Evolutionary conservation across 352 stramenopile species (phyloP).

Genomic region (Pythium rhizo-oryzae): DNA sequence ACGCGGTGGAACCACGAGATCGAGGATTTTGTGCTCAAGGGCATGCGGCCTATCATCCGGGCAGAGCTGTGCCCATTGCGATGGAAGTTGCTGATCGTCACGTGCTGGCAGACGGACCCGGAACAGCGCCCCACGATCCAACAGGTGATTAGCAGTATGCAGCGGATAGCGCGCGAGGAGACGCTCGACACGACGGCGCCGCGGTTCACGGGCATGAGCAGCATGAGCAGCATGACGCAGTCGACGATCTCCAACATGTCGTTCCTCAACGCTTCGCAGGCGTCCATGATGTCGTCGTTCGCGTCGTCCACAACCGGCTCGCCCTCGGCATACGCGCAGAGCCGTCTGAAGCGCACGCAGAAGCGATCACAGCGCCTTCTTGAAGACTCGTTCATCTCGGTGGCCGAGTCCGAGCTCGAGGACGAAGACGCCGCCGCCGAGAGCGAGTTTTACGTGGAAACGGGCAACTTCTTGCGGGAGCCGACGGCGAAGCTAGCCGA

Average conservation of each 20-base stretch:
- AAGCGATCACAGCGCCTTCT: constrained; percentile 20
- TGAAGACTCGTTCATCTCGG: constrained; percentile 31
- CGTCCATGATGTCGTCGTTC: constrained; percentile 27
- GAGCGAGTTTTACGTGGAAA: constrained; percentile 32
- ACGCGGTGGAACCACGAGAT: constrained; percentile 89
- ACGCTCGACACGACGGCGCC: constrained; percentile 55
- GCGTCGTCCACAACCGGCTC: constrained; percentile 14
- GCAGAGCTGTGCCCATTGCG: constrained; percentile 72
- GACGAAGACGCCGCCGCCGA: constrained; percentile 29
- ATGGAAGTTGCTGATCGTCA: constrained; percentile 78
- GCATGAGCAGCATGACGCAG: constrained; percentile 31
- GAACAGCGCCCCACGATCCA: constrained; percentile 82
- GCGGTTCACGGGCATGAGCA: constrained; percentile 35
- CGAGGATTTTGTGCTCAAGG: constrained; percentile 77
- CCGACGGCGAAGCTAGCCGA: constrained; percentile 26
- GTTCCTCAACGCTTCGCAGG: constrained; percentile 27
- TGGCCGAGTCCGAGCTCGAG: constrained; percentile 33
- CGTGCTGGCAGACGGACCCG: constrained; percentile 87
- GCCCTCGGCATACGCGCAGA: constrained; percentile 27
- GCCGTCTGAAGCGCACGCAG: constrained; percentile 18
- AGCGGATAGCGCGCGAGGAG: constrained; percentile 81
- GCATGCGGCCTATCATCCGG: constrained; percentile 65
- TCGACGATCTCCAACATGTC: constrained; percentile 31
- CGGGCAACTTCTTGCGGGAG: constrained; percentile 29
- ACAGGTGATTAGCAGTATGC: constrained; percentile 82